phyloP scores from a whole-genome alignment of 495 filamentous ascomycete species.

The Delitschia confertaspora region DNA sequence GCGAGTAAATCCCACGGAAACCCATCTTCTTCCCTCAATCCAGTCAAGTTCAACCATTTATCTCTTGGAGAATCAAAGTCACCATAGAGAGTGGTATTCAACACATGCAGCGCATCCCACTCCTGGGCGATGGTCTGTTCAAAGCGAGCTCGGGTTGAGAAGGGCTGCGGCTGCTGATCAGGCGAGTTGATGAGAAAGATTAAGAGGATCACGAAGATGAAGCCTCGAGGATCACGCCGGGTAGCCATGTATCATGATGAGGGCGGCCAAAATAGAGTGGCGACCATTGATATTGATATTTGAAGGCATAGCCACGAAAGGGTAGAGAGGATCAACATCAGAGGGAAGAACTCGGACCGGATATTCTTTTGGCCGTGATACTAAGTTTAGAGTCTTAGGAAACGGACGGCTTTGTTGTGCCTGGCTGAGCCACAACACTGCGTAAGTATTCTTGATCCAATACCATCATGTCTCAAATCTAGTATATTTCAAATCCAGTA shows the following conservation, averaged over 20 bases:
- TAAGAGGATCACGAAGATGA: slow-evolving; percentile 34
- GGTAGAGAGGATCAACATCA: no score
- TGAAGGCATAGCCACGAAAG: no score
- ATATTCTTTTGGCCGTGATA: no score
- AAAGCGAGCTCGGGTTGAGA: slow-evolving; percentile 24
- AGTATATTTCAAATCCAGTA: no score
- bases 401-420: no score
- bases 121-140: slow-evolving; percentile 35
- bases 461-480: no score
- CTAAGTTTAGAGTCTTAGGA: no score
- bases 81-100: slow-evolving; percentile 66
- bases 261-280: no score
- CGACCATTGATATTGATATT: no score
- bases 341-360: no score
- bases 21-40: slow-evolving; percentile 61
- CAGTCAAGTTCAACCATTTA: slow-evolving; percentile 65
- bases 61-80: slow-evolving; percentile 55
- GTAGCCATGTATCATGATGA: slow-evolving; percentile 30
- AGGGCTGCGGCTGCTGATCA: slow-evolving; percentile 38
- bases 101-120: slow-evolving; percentile 50
- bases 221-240: slow-evolving; percentile 29
- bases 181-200: slow-evolving; percentile 34
- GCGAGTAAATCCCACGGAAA: slow-evolving; percentile 62
- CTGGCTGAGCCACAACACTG: no score
- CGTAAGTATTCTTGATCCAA: no score